phyloP scores from a whole-genome alignment of 1,139 yeast species.

The Magnusiomyces fungicola region DNA sequence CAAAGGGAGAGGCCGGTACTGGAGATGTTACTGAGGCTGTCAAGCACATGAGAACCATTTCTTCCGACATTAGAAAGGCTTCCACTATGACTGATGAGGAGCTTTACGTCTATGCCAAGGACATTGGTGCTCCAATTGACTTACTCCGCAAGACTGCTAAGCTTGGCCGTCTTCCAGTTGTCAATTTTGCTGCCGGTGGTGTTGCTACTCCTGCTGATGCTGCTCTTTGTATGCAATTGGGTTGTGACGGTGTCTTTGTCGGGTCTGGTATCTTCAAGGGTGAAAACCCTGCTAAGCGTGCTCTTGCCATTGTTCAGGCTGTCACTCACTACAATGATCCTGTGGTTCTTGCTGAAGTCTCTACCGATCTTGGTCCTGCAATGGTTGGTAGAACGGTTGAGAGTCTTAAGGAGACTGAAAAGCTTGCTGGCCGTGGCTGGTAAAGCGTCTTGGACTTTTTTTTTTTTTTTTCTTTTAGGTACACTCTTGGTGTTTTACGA shows the following conservation, averaged over 20 bases:
- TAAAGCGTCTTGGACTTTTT: conserved; percentile 22
- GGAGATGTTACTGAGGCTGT: conserved; percentile 89
- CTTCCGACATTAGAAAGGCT: conserved; percentile 48
- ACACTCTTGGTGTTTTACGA: neutral
- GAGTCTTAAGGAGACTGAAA: conserved; percentile 42
- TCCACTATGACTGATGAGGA: conserved; percentile 40
- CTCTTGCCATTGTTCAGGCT: conserved; percentile 74
- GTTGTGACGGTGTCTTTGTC: conserved; percentile 88
- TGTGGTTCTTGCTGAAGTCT: conserved; percentile 54
- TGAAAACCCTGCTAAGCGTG: conserved; percentile 65
- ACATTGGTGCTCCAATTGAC: conserved; percentile 53
- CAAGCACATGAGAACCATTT: conserved; percentile 58
- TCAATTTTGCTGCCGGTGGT: conserved; percentile 87
- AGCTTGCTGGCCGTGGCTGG: conserved; percentile 50
- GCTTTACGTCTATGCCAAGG: conserved; percentile 46
- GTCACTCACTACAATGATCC: conserved; percentile 71
- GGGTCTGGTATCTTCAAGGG: conserved; percentile 87
- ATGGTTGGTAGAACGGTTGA: conserved; percentile 64
- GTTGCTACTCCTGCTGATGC: conserved; percentile 89
- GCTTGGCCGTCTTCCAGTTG: conserved; percentile 68
- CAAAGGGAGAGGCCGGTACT: conserved; percentile 88
- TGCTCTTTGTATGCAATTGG: conserved; percentile 81
- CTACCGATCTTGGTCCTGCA: conserved; percentile 69
- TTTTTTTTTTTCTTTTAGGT: neutral
- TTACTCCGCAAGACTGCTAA: conserved; percentile 46